These are phyloP conservation scores for Aspergillus carlsbadensis DNA, from an alignment of 495 filamentous ascomycete species.

Conservation along the genomic window DNA sequence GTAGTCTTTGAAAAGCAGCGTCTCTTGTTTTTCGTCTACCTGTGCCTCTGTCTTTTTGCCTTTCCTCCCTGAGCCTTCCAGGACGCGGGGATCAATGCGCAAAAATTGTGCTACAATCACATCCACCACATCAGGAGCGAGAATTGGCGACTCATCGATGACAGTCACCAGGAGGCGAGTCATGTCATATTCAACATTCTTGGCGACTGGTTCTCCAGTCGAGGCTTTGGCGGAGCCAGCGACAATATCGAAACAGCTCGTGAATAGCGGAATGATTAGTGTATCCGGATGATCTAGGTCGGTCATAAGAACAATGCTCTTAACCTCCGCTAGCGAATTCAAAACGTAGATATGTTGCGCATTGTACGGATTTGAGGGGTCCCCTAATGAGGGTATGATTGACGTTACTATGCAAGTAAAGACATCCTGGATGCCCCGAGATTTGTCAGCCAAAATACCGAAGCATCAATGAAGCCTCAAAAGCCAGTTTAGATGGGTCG, in stretches of 20 bases:
- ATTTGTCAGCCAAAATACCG: not conserved
- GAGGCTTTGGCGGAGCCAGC: constrained; percentile 71
- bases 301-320: constrained; percentile 91
- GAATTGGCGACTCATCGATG: constrained; percentile 79
- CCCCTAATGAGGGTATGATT: constrained; percentile 80
- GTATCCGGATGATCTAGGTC: constrained; percentile 78
- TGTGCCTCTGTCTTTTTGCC: constrained; percentile 59
- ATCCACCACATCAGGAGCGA: constrained; percentile 84
- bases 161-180: constrained; percentile 77
- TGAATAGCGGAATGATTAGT: constrained; percentile 78
- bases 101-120: constrained; percentile 94
- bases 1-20: constrained; percentile 76
- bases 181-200: constrained; percentile 92
- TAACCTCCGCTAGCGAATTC: constrained; percentile 83
- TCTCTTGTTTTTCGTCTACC: constrained; percentile 71
- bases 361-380: constrained; percentile 89
- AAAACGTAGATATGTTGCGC: constrained; percentile 88
- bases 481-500: constrained; percentile 11
- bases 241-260: constrained; percentile 86
- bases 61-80: constrained; percentile 47
- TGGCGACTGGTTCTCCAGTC: constrained; percentile 75
- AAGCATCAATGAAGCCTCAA: not conserved
- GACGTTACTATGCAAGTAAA: constrained; percentile 84
- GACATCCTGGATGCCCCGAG: constrained; percentile 64
- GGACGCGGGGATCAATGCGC: constrained; percentile 66